Evolutionary conservation across 2,329 filamentous ascomycete genomes (phyloP), one percentile per base, ranked within the genome.

Genomic region (Monosporascus sp.): DNA sequence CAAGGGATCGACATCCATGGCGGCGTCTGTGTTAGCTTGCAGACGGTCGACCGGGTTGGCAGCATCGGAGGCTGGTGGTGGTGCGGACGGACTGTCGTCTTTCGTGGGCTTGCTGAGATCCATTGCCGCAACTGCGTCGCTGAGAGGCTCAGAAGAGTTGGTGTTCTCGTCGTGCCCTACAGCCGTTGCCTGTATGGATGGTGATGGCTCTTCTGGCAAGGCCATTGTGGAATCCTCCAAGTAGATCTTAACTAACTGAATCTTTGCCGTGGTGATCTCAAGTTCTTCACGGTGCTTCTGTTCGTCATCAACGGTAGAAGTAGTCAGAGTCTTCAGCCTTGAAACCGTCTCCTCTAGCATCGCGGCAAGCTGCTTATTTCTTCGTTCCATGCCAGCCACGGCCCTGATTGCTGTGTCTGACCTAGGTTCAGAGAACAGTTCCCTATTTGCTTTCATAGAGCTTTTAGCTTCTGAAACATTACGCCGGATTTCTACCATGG

Each of bases 401-500:
- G 74, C 71, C 52, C 63, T 67, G 52, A 62, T 68, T 11, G 66
- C 60, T 45, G 58, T 66, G 47, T 48, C 65, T 22, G 59, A 57
- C 18, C 57, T 62, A 6, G 63, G 58, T 45, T 75, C 71, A 3
- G 61, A 62, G 22, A 74, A 65, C 1, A 71, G 57, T 41, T 70
- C 67, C 44, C 66, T 69, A 11, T 68, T 64, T 6, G 70, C 66
- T 49, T 70, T 71, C 22, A 73, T 70, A 15, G 71, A 67, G 31
- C 71, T 74, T 34, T 78, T 73, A 2, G 76, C 74, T 52, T 82
- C 80, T 57, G 89, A 85, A 34, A 92, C 82, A 59, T 90, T 91
- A 62, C 88, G 87, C 54, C 82, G 82, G 48, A 93, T 86, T 69
- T 95, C 90, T 8, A 85, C 86, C 64, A 94, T 81, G 18, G 89